Evolutionary conservation across 495 filamentous ascomycete genomes (phyloP).

Genomic region (Xylaria bambusicola): DNA sequence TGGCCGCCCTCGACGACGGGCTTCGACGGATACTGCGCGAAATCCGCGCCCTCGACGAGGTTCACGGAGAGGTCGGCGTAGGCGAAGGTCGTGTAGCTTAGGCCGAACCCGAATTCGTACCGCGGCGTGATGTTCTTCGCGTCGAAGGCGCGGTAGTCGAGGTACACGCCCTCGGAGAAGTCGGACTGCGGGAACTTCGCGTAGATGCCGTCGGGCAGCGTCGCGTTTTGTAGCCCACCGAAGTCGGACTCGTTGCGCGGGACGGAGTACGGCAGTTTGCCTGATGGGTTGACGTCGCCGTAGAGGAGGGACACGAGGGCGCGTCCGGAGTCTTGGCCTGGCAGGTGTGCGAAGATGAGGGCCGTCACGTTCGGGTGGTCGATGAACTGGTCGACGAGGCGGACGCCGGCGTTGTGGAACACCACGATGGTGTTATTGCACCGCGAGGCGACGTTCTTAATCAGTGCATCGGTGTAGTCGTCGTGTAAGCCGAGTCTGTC

Average conservation of each 20-base stretch:
- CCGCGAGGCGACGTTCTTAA: slow-evolving; percentile 54
- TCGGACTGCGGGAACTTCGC: slow-evolving; percentile 57
- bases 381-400: slow-evolving; percentile 59
- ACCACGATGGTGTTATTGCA: slow-evolving; percentile 66
- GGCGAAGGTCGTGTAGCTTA: slow-evolving; percentile 68
- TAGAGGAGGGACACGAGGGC: slow-evolving; percentile 61
- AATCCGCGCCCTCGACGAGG: slow-evolving; percentile 25
- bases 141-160: slow-evolving; percentile 72
- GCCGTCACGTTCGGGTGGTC: slow-evolving; percentile 66
- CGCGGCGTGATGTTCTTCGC: slow-evolving; percentile 61
- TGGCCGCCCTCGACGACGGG: slow-evolving; percentile 58
- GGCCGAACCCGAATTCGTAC: slow-evolving; percentile 73
- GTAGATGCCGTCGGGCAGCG: slow-evolving; percentile 37
- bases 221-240: slow-evolving; percentile 39
- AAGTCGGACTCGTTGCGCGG: slow-evolving; percentile 65
- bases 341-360: slow-evolving; percentile 61
- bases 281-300: slow-evolving; percentile 59
- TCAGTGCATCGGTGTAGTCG: slow-evolving; percentile 58
- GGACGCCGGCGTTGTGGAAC: slow-evolving; percentile 60
- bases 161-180: slow-evolving; percentile 64
- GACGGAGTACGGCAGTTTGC: slow-evolving; percentile 73
- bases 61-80: slow-evolving; percentile 47
- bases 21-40: slow-evolving; percentile 39
- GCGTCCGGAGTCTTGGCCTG: slow-evolving; percentile 61
- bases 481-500: slow-evolving; percentile 46